Evolutionary conservation across 306 rosid species (phyloP), one percentile per base, ranked within the genome.

Genomic region (Hylodesmum podocarpum): DNA sequence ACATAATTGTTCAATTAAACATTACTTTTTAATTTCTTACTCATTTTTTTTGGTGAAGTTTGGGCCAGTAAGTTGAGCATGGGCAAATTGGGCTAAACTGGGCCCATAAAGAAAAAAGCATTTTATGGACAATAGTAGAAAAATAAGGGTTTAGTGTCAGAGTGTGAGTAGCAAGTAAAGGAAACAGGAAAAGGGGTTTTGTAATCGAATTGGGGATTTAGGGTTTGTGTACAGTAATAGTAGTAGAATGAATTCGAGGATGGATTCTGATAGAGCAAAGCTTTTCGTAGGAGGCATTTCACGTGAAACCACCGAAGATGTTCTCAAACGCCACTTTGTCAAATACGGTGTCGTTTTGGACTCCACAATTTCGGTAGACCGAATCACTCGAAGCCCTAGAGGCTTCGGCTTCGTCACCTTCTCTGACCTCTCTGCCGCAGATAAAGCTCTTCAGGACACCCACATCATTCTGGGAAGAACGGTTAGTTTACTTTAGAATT

Each of bases 381-480:
- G 85, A 29, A 18, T 0, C 65, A 87, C 91, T n/a, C 80, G 46
- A 44, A 69, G 25, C 81, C 84, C 96, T 71, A 80, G 97, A 79
- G 97, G 96, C n/a, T 92, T 92, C 51, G 97, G 97, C 41, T 92
- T 90, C 79, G 90, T 90, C 22, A 80, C 87, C 33, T 90, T 90
- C 84, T 84, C 88, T 10, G 91, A 90, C 19, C 47, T 81, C 2
- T 61, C 88, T 36, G 81, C 93, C 0, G 88, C 87, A 21, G 86
- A 86, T 33, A 80, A 73, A 83, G 96, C 97, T 25, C 89, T 92
- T 28, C 66, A 79, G 3, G 91, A 88, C 22, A 46, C 75, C 0
- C 93, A 90, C 53, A 80, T 75, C 2, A 88, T 88, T 18, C 85
- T 86, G 0, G 94, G 94, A 70, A 76, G 86, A 80, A 76, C 87